Conservation (phyloP, 495 filamentous ascomycete species). For the Neurospora sublineolata region DNA sequence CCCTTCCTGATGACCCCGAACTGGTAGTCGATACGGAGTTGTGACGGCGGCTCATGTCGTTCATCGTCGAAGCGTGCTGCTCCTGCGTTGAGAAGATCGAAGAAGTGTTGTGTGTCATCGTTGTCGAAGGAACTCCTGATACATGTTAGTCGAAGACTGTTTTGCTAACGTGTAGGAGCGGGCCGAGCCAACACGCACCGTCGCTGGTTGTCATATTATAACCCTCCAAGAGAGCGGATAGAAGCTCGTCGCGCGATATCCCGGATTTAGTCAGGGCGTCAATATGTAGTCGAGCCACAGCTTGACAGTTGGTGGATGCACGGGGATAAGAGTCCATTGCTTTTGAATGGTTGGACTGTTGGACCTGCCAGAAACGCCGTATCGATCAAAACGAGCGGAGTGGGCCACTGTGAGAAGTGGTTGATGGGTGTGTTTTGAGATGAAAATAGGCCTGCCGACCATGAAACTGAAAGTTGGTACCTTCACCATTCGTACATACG, state of each 20-base stretch:
- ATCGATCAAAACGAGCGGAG: neutral
- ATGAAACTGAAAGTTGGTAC: neutral
- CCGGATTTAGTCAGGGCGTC: slow-evolving; percentile 22
- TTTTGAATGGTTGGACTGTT: neutral
- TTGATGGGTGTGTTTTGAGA: neutral
- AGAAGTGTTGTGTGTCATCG: neutral
- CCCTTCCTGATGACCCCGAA: slow-evolving; percentile 23
- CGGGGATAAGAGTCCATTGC: neutral
- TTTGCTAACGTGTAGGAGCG: neutral
- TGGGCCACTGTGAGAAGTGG: neutral
- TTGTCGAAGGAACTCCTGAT: neutral
- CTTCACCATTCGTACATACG: neutral
- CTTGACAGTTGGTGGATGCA: slow-evolving; percentile 17
- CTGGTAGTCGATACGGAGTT: slow-evolving; percentile 26
- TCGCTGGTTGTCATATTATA: slow-evolving; percentile 8
- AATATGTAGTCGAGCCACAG: slow-evolving; percentile 23
- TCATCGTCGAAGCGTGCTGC: slow-evolving; percentile 1
- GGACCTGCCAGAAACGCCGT: neutral
- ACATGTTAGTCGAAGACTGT: neutral
- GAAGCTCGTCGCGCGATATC: slow-evolving; percentile 18
- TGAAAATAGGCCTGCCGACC: neutral
- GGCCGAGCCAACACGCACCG: slow-evolving; percentile 1
- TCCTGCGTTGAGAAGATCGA: neutral
- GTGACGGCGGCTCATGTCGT: neutral
- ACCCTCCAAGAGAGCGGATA: slow-evolving; percentile 21